These are phyloP conservation scores for Lachancea thermotolerans DNA, from an alignment of 805 yeast genomes.

Conservation along the genomic window DNA sequence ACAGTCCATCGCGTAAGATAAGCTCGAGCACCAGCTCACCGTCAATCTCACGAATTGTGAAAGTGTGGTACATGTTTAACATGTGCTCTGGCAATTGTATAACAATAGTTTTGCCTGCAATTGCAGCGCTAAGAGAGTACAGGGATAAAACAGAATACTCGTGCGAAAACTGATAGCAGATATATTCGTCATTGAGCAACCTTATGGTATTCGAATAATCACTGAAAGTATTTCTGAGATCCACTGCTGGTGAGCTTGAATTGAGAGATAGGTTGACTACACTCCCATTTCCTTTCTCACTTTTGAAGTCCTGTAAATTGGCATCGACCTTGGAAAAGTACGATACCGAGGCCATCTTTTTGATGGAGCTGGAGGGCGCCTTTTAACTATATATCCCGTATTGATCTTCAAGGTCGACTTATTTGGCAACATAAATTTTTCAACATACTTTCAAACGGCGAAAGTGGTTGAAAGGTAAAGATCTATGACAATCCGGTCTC, in stretches of 20 bases:
- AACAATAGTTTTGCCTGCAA: slow-evolving; percentile 18
- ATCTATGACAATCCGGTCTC: too few species aligned
- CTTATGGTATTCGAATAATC: slow-evolving; percentile 19
- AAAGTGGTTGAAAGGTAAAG: too few species aligned
- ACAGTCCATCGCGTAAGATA: slow-evolving; percentile 24
- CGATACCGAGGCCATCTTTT: slow-evolving; percentile 4
- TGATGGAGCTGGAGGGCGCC: not conserved
- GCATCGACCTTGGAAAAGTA: slow-evolving; percentile 25
- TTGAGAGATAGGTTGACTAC: slow-evolving; percentile 16
- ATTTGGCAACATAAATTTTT: not conserved
- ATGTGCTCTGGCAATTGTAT: slow-evolving; percentile 22
- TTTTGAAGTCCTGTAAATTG: slow-evolving; percentile 18
- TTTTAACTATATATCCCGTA: not conserved
- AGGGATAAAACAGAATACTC: slow-evolving; percentile 17
- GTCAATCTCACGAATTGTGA: slow-evolving; percentile 11
- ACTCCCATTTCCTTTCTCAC: slow-evolving; percentile 9
- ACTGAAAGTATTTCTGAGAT: slow-evolving; percentile 10
- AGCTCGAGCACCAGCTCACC: slow-evolving; percentile 15
- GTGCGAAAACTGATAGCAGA: slow-evolving; percentile 24
- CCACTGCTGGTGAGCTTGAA: slow-evolving; percentile 1
- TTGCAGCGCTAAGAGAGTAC: slow-evolving; percentile 18
- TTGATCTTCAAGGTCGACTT: not conserved
- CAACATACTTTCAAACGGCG: not conserved
- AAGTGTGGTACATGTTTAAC: slow-evolving; percentile 22
- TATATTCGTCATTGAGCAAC: slow-evolving; percentile 14